Base-by-base conservation (phyloP, 73 alveolate species). In the Urostyla sp. region DNA sequence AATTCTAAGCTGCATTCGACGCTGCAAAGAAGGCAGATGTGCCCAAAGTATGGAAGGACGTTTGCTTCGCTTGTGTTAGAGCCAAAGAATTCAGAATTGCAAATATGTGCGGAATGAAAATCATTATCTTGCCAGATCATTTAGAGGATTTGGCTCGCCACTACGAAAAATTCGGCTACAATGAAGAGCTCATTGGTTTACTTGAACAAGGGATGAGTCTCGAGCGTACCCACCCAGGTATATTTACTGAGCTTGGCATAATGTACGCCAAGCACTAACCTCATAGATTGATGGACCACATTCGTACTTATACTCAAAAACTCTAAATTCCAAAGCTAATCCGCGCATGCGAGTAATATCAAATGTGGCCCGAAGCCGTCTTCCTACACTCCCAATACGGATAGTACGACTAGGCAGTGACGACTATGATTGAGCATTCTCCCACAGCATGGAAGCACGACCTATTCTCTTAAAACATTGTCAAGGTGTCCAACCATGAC, bases 11-110 rank as follows among this genome's bases (percentile, higher is more conserved):
- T 83, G 99, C 99, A 23, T 87, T 95, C 59, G 98, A 96, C n/a
- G 99, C 99, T 31, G 99, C 99, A 5, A 92, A 94, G 91, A 94
- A 94, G 69, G 97, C 99, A 30, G 94, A 95, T 77, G 95, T 95
- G 56, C 97, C 98, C 61, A 97, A 95, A 94, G 95, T 96, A 40
- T 97, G 99, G 99, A 97, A 97, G 85, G 99, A 95, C 86, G 98
- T 97, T 46, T 88, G 96, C 85, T 94, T 97, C 75, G 98, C 99
- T 32, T 97, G 99, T 82, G 98, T 97, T 50, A 95, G 92, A 75
- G 98, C 98, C 46, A 94, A 95, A 52, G 99, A 97, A 88, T 97
- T 97, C 91, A 94, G 94, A 86, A 85, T 92, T 56, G 99, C 99
- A 16, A 90, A 94, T 0, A 95, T 95, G 75, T 95, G 98, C 61